These are phyloP conservation scores for Sporisorium iseilematis-ciliati DNA, from an alignment of 1,284 basidiomycete species.

Conservation along the genomic window DNA sequence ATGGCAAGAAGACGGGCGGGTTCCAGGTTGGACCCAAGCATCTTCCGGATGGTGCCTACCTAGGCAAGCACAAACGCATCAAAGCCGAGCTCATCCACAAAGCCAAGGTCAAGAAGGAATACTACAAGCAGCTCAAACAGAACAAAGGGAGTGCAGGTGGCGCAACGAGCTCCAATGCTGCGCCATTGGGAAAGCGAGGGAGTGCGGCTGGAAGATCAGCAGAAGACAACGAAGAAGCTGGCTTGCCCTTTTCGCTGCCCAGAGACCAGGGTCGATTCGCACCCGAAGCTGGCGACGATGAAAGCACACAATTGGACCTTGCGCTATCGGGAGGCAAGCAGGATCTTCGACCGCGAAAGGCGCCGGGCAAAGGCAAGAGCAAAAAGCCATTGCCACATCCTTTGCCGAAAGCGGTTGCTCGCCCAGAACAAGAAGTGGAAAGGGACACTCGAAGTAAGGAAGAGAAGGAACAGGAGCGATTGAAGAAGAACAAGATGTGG, in stretches of 20 bases:
- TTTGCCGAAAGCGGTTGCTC: slow-evolving; percentile 13
- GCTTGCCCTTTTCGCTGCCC: slow-evolving; percentile 28
- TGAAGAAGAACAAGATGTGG: slow-evolving; percentile 60
- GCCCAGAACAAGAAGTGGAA: slow-evolving; percentile 1
- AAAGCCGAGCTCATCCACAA: slow-evolving; percentile 73
- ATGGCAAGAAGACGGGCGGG: slow-evolving; percentile 46
- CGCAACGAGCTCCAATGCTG: slow-evolving; percentile 25
- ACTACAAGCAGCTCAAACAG: slow-evolving; percentile 72
- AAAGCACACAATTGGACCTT: slow-evolving; percentile 10
- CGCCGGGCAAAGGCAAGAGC: slow-evolving; percentile 16
- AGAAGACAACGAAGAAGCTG: background rate
- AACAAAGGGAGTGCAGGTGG: slow-evolving; percentile 55
- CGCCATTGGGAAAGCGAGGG: slow-evolving; percentile 33
- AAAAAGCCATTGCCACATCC: slow-evolving; percentile 49
- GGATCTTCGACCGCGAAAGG: slow-evolving; percentile 38
- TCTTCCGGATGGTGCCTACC: slow-evolving; percentile 65
- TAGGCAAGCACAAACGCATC: slow-evolving; percentile 72
- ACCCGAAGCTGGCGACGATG: slow-evolving; percentile 41
- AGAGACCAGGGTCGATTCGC: slow-evolving; percentile 57
- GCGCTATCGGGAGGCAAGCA: slow-evolving; percentile 25
- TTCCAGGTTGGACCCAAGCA: slow-evolving; percentile 66
- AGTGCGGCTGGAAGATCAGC: slow-evolving; percentile 3
- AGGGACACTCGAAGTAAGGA: slow-evolving; percentile 52
- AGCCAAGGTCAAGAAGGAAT: slow-evolving; percentile 73
- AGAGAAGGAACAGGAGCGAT: slow-evolving; percentile 55